These are phyloP conservation scores for Lumnitzera racemosa DNA, from an alignment of 345 rosid genomes.

Conservation along the genomic window DNA sequence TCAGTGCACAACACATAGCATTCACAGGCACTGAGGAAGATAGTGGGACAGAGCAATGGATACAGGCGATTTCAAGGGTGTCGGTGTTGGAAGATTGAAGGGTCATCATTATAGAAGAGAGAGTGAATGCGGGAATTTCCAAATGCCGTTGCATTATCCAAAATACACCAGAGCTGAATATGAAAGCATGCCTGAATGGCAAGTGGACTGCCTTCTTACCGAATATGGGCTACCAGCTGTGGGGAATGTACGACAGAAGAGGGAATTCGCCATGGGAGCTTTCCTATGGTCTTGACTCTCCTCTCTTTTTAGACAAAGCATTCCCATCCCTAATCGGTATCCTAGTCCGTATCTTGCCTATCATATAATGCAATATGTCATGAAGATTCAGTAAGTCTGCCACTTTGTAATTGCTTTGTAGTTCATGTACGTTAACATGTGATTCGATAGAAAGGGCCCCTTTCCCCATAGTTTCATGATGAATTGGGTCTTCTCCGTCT, in stretches of 20 bases:
- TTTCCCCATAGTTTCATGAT: too few relatives aligned
- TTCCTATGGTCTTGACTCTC: constrained; percentile 9
- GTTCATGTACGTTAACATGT: too few relatives aligned
- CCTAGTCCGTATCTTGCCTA: too few relatives aligned
- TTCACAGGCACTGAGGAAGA: neutral
- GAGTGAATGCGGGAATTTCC: neutral
- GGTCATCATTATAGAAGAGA: neutral
- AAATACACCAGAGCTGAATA: constrained; percentile 15
- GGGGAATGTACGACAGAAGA: constrained; percentile 10
- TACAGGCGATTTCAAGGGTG: neutral
- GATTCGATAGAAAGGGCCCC: too few relatives aligned
- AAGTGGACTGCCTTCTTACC: constrained; percentile 13
- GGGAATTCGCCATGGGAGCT: constrained; percentile 18
- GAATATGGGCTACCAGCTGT: constrained; percentile 11
- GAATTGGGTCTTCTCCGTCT: too few relatives aligned
- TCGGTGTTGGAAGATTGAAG: neutral
- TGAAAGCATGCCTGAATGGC: constrained; percentile 17
- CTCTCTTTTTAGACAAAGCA: neutral
- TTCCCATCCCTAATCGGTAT: too few relatives aligned
- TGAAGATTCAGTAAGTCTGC: too few relatives aligned
- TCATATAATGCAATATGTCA: too few relatives aligned
- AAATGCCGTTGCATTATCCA: constrained; percentile 19
- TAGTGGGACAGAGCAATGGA: neutral
- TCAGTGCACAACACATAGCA: neutral
- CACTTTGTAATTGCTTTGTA: too few relatives aligned